Base-by-base conservation (phyloP, 2,329 filamentous ascomycete species). In the Aureobasidium sp. region DNA sequence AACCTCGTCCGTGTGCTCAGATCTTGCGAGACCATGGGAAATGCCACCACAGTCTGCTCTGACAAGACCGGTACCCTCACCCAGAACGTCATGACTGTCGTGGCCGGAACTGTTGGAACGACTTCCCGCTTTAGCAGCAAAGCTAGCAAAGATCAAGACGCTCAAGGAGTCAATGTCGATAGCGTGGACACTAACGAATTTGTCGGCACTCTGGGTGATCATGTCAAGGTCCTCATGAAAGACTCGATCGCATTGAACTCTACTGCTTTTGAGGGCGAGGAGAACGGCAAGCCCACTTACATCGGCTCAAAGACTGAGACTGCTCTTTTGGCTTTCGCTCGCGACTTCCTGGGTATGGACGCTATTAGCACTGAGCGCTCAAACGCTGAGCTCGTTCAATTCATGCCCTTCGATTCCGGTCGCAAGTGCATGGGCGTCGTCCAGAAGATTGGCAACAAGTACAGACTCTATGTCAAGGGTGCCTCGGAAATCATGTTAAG, bases 221-320 rank as follows among this genome's bases (percentile, higher is more conserved):
- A 81, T 1, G 79, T 83, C 49, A 86, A 84, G 69, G 72, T 76
- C 1, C 69, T 87, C 12, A 74, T 88, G 63, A 78, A 82, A 51
- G 81, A 89, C 61, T 88, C 86, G 3, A 86, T 88, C 64, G 80
- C 82, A 12, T 76, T 88, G 66, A 89, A 88, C 69, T 88, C 87
- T 0, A 87, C 86, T 0, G 86, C 87, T 0, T 89, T 89, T 66
- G 85, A 89, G 69, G 81, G 82, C 6, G 83, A 87, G 47, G 79
- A 84, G 47, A 80, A 86, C 45, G 85, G 85, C 36, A 77, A 79
- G 63, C 67, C 74, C 20, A 74, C 81, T 0, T 91, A 89, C 66
- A 81, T 91, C 65, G 88, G 88, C 34, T 90, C 88, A 5, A 91
- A 90, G 74, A 91, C 88, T 0, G 88, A 91, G 70, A 90, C 87